A percentile compares a stretch with the other conserved stretches of the same genome.
These are phyloP conservation scores for Linum lewisii DNA, from an alignment of 345 rosid genomes.

Conservation along the genomic window DNA sequence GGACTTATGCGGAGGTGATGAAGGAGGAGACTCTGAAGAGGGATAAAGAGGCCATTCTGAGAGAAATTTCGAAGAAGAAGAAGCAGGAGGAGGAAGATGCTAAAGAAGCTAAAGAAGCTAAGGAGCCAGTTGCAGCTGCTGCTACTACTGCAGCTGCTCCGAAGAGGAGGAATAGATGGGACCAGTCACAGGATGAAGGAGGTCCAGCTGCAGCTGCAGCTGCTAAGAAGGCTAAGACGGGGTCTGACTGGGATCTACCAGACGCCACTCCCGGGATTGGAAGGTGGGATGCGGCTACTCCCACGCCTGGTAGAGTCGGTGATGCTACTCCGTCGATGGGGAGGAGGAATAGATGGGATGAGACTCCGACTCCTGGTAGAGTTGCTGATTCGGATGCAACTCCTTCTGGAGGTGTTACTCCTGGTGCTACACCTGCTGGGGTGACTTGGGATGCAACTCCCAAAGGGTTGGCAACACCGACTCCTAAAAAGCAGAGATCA, in stretches of 20 bases:
- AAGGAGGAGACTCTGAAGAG: conserved; percentile 62
- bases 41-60: conserved; percentile 50
- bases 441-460: conserved; percentile 93
- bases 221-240: conserved; percentile 52
- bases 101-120: conserved; percentile 30
- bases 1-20: conserved; percentile 82
- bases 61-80: conserved; percentile 52
- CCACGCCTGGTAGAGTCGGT: conserved; percentile 65
- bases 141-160: background rate
- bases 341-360: conserved; percentile 93
- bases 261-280: conserved; percentile 82
- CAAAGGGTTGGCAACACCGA: conserved; percentile 76
- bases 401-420: conserved; percentile 69
- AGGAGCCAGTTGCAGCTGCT: conserved; percentile 23
- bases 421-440: conserved; percentile 94
- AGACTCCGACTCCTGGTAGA: conserved; percentile 94
- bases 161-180: conserved; percentile 97
- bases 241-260: conserved; percentile 93
- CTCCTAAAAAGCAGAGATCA: conserved; percentile 86
- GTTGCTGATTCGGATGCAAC: conserved; percentile 83
- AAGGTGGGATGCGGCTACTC: conserved; percentile 79
- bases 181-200: conserved; percentile 58
- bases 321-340: conserved; percentile 76
- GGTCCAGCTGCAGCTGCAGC: conserved; percentile 25
- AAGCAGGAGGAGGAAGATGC: conserved; percentile 75